Evolutionary conservation across 768 basidiomycete species (phyloP).

Genomic region (Pulveroboletus sp.): DNA sequence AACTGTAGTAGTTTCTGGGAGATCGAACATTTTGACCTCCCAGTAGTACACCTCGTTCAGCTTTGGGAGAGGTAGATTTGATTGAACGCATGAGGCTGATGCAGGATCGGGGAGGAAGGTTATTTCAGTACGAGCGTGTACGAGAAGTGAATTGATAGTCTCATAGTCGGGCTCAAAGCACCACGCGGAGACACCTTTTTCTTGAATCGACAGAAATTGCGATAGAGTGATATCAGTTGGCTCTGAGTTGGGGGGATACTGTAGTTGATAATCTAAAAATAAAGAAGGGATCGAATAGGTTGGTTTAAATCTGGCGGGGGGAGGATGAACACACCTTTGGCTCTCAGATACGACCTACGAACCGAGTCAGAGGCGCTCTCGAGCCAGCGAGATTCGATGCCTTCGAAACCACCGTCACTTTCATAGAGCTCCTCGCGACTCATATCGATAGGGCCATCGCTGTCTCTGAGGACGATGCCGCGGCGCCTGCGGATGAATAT

Average conservation of each 20-base stretch:
- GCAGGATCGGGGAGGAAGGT: constrained; percentile 97
- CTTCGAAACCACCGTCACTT: constrained; percentile 91
- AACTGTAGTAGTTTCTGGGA: constrained; percentile 81
- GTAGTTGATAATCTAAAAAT: constrained; percentile 68
- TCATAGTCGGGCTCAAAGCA: constrained; percentile 99
- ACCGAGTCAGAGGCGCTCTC: constrained; percentile 68
- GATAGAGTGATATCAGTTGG: constrained; percentile 98
- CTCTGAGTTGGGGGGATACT: constrained; percentile 93
- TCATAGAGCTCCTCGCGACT: constrained; percentile 85
- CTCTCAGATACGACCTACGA: constrained; percentile 69
- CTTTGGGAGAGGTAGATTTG: constrained; percentile 94
- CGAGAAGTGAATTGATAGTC: constrained; percentile 84
- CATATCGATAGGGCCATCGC: constrained; percentile 91
- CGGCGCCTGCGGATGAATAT: constrained; percentile 75
- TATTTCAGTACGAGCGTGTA: constrained; percentile 94
- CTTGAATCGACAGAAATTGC: constrained; percentile 97
- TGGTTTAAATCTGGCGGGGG: constrained; percentile 1
- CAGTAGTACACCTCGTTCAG: constrained; percentile 99
- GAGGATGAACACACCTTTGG: constrained; percentile 62
- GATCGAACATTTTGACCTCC: constrained; percentile 99
- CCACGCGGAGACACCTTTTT: constrained; percentile 99
- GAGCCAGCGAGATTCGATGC: constrained; percentile 90
- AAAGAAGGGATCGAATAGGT: not conserved
- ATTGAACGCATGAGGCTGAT: constrained; percentile 91
- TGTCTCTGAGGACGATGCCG: constrained; percentile 76